These are phyloP conservation scores for Triangularia setosa DNA, from an alignment of 2,329 filamentous ascomycete species.

Conservation along the genomic window DNA sequence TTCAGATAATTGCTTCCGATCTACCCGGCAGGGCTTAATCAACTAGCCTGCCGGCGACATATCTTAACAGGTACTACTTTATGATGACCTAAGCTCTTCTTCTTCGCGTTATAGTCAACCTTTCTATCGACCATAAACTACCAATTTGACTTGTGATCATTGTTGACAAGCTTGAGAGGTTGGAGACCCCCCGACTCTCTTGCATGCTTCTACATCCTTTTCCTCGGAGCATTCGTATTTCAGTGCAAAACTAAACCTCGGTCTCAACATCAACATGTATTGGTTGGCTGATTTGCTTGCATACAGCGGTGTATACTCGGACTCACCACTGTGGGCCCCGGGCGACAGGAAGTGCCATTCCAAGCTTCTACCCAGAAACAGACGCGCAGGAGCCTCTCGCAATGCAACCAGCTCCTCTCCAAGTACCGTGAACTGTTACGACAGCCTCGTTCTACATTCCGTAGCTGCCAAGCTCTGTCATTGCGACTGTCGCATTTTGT, in stretches of 20 bases:
- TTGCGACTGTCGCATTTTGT: not conserved
- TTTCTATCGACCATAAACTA: no score
- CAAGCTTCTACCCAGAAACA: not conserved
- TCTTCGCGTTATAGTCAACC: no score
- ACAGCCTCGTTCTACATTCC: not conserved
- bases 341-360: not conserved
- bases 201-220: not conserved
- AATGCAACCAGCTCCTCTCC: not conserved
- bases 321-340: not conserved
- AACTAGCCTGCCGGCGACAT: no score
- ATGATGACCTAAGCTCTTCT: no score
- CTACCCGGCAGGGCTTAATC: no score
- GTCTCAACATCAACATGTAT: not conserved
- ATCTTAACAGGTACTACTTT: no score
- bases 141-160: no score
- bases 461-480: not conserved
- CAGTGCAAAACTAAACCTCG: not conserved
- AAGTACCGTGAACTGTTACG: not conserved
- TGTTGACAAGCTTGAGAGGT: no score
- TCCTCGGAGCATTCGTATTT: not conserved
- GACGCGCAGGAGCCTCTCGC: not conserved
- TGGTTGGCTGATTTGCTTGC: not conserved
- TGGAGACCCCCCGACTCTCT: not conserved
- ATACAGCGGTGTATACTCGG: not conserved
- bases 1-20: no score